Conservation (phyloP, 768 basidiomycete genomes). For the Nevesoporus exiguus region DNA sequence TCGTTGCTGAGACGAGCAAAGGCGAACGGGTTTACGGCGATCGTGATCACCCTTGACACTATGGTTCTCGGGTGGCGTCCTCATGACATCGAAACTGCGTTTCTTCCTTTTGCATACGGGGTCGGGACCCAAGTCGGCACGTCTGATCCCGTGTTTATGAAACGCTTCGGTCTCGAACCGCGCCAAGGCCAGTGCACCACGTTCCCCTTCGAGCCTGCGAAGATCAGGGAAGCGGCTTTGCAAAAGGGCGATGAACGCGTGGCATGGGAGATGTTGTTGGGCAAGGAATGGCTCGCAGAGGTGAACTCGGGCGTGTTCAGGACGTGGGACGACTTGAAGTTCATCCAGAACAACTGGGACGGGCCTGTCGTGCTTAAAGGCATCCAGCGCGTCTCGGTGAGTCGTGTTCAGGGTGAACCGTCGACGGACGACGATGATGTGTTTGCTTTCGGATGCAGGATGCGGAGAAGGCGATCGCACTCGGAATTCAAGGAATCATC, state of each 20-base stretch:
- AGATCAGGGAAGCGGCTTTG: slow-evolving; percentile 39
- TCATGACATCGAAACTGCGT: slow-evolving; percentile 62
- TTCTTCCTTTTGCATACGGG: slow-evolving; percentile 65
- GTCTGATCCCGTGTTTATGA: slow-evolving; percentile 81
- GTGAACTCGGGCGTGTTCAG: slow-evolving; percentile 58
- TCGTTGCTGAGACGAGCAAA: slow-evolving; percentile 68
- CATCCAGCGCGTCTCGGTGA: slow-evolving; percentile 60
- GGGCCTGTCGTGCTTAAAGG: slow-evolving; percentile 78
- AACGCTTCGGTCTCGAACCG: slow-evolving; percentile 42
- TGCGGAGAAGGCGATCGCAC: slow-evolving; percentile 48
- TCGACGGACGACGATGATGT: neutral
- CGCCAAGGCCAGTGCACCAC: slow-evolving; percentile 36
- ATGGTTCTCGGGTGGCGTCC: slow-evolving; percentile 73
- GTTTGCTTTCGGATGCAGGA: slow-evolving; percentile 31
- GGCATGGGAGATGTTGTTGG: slow-evolving; percentile 40
- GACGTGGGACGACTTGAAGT: slow-evolving; percentile 68
- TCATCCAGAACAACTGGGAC: slow-evolving; percentile 71
- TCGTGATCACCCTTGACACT: slow-evolving; percentile 77
- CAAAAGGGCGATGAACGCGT: slow-evolving; percentile 47
- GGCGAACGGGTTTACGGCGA: slow-evolving; percentile 58
- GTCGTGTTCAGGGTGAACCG: too few relatives aligned
- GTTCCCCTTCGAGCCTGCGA: slow-evolving; percentile 60
- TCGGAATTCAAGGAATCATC: slow-evolving; percentile 43
- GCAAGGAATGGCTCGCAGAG: slow-evolving; percentile 61
- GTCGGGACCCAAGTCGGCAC: slow-evolving; percentile 63